Evolutionary conservation across 2,329 filamentous ascomycete species (phyloP).

Genomic region (Mycosphaerelloides madeirae): DNA sequence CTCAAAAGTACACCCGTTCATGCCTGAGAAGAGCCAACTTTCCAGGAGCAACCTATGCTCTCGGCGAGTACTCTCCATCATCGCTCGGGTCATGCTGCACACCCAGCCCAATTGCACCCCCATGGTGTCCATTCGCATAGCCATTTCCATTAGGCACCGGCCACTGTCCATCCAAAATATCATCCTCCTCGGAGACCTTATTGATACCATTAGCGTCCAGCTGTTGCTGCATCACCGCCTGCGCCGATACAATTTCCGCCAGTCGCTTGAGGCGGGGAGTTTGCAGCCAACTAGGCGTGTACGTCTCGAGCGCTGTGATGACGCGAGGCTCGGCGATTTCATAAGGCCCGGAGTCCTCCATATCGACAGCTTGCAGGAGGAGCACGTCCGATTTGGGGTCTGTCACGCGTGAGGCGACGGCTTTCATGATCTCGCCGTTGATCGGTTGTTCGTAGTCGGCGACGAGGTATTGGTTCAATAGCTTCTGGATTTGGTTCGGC

Average conservation of each 20-base stretch:
- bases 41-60: constrained; percentile 5
- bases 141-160: constrained; percentile 15
- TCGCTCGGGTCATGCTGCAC: constrained; percentile 3
- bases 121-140: constrained; percentile 1
- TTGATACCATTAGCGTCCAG: constrained; percentile 29
- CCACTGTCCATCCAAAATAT: constrained; percentile 19
- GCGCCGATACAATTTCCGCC: constrained; percentile 95
- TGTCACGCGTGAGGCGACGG: constrained; percentile 90
- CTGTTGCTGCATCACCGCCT: constrained; percentile 76
- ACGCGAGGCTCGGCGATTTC: constrained; percentile 95
- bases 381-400: constrained; percentile 93
- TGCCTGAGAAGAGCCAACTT: background rate
- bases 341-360: constrained; percentile 98
- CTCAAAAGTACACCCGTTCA: no score
- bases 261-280: constrained; percentile 90
- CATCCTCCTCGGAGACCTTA: constrained; percentile 24
- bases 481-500: constrained; percentile 97
- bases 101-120: constrained; percentile 4
- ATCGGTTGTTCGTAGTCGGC: constrained; percentile 99
- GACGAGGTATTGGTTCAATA: constrained; percentile 96
- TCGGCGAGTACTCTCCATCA: constrained; percentile 10
- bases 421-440: constrained; percentile 99
- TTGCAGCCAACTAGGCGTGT: constrained; percentile 97
- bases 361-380: constrained; percentile 88
- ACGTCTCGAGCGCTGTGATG: constrained; percentile 94